These are phyloP conservation scores for Metarhizium humberi DNA, from an alignment of 2,329 filamentous ascomycete species.

Conservation along the genomic window DNA sequence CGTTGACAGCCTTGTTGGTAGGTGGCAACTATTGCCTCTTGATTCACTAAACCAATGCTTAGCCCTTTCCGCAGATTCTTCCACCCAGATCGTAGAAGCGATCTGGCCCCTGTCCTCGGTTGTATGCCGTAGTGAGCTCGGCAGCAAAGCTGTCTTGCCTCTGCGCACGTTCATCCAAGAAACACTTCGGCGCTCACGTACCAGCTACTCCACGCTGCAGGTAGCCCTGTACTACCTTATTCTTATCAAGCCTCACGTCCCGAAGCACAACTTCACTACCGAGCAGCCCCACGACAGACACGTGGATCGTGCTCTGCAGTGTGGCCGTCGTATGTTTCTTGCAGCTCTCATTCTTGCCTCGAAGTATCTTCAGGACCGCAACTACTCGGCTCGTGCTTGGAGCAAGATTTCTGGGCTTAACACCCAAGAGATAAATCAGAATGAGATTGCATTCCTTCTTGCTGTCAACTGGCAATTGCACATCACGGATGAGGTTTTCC, in stretches of 20 bases:
- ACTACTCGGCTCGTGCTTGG: conserved; percentile 96
- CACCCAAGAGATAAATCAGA: conserved; percentile 89
- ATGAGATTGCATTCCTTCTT: conserved; percentile 84
- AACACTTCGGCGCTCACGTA: conserved; percentile 86
- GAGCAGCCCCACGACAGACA: conserved; percentile 69
- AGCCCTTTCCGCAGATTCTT: conserved; percentile 63
- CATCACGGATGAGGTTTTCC: conserved; percentile 79
- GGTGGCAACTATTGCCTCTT: conserved; percentile 37
- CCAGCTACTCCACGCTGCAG: conserved; percentile 94
- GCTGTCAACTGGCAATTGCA: conserved; percentile 93
- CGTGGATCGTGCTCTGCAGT: conserved; percentile 74
- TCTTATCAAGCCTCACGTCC: conserved; percentile 84
- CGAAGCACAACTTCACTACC: conserved; percentile 74
- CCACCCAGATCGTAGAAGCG: conserved; percentile 91
- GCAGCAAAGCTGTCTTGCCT: conserved; percentile 70
- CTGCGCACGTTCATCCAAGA: conserved; percentile 96
- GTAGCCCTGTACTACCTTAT: conserved; percentile 95
- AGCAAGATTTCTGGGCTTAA: conserved; percentile 98
- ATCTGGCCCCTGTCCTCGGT: conserved; percentile 92
- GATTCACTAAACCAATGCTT: conserved; percentile 16
- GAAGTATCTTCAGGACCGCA: conserved; percentile 95
- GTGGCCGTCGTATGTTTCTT: conserved; percentile 94
- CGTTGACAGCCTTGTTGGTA: conserved; percentile 96
- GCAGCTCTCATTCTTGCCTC: conserved; percentile 90
- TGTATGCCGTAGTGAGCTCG: conserved; percentile 63